A percentile compares a stretch with the other conserved stretches of the same genome.
Evolutionary conservation across 257 asterid species (phyloP).

Genomic region (Rubia yunnanensis): DNA sequence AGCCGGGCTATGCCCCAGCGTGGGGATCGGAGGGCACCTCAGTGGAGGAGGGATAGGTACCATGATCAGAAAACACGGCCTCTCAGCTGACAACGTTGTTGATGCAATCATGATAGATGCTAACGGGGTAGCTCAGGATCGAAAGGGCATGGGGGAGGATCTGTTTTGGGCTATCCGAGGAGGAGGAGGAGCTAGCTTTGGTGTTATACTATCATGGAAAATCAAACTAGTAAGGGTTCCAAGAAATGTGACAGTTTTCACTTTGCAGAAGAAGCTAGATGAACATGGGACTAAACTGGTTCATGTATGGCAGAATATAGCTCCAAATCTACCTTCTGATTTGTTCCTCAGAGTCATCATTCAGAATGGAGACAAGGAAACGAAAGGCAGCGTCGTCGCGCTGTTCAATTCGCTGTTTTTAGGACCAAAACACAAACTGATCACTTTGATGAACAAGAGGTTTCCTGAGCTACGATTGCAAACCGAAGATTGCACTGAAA

Average conservation of each 20-base stretch:
- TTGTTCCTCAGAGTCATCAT: constrained; percentile 17
- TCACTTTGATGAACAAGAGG: constrained; percentile 2
- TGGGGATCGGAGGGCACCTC: constrained; percentile 27
- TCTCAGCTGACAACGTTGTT: constrained; percentile 20
- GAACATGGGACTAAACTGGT: constrained; percentile 10
- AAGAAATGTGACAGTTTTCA: constrained; percentile 13
- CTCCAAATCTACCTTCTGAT: constrained; percentile 10
- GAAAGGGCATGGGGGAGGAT: constrained; percentile 19
- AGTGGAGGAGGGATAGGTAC: constrained; percentile 37
- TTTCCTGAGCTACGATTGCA: constrained; percentile 20
- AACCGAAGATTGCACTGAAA: constrained; percentile 8
- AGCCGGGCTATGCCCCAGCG: constrained; percentile 26
- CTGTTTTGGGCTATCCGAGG: constrained; percentile 31
- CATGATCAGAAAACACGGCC: constrained; percentile 22
- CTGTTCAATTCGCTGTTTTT: constrained; percentile 19
- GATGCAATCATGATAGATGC: constrained; percentile 20
- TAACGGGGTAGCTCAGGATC: constrained; percentile 12
- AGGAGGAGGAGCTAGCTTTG: constrained; percentile 29
- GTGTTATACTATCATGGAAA: constrained; percentile 19
- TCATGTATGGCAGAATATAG: constrained; percentile 17
- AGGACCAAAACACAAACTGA: constrained; percentile 10
- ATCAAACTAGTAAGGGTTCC: constrained; percentile 20
- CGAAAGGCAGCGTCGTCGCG: background rate
- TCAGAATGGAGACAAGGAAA: constrained; percentile 7
- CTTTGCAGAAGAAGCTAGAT: constrained; percentile 12